These are phyloP conservation scores for Dorcoceras hygrometricum DNA, from an alignment of 257 asterid species.

Conservation along the genomic window DNA sequence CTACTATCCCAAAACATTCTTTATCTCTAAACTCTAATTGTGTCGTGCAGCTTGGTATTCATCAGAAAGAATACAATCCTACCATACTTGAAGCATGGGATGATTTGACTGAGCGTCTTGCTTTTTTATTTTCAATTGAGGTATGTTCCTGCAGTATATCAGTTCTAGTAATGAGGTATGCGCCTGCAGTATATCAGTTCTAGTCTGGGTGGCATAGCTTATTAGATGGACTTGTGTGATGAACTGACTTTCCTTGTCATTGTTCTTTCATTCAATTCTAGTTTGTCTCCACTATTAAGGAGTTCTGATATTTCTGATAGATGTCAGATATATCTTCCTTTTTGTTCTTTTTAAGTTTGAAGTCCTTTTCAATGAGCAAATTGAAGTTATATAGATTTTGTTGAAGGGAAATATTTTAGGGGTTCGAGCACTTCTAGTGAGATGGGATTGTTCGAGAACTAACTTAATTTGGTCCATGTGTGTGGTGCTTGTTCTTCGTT, in stretches of 20 bases:
- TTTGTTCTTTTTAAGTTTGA: not conserved
- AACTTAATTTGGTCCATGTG: not conserved
- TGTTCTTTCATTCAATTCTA: not conserved
- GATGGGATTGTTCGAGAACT: not conserved
- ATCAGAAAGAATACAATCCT: constrained; percentile 55
- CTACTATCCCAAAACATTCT: constrained; percentile 18
- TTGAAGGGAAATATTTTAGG: not conserved
- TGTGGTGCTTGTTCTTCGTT: not conserved
- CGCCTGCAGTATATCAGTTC: constrained; percentile 15
- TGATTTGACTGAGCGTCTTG: constrained; percentile 60
- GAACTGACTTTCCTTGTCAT: constrained; percentile 10
- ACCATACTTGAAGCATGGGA: constrained; percentile 72
- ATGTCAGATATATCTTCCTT: not conserved
- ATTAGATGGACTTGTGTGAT: constrained; percentile 1
- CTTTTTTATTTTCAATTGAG: constrained; percentile 69
- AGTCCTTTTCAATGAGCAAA: not conserved
- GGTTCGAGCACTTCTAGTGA: constrained; percentile 11
- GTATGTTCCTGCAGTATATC: constrained; percentile 37
- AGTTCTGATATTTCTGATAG: not conserved
- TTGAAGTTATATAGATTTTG: constrained; percentile 5
- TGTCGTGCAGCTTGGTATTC: constrained; percentile 69
- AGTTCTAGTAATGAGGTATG: constrained; percentile 55
- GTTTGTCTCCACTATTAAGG: not conserved
- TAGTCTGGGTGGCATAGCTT: not conserved
- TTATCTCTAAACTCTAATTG: constrained; percentile 13